Evolutionary conservation across 306 rosid species (phyloP).

Genomic region (Corylus avellana): DNA sequence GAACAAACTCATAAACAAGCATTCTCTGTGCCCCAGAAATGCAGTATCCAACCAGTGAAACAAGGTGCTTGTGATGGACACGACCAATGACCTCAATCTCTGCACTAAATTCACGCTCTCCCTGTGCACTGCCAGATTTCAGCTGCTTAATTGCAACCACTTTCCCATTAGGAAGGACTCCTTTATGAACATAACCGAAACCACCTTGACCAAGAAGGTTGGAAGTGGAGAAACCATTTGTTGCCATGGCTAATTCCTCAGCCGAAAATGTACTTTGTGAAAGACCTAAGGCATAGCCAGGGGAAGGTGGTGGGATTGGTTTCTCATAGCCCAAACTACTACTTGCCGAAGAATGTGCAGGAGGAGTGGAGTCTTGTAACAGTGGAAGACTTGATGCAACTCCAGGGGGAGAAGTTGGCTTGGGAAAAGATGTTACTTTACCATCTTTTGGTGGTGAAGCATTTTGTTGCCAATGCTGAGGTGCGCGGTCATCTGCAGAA

Average conservation of each 20-base stretch:
- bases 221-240: constrained; percentile 46
- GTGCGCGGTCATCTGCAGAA: constrained; percentile 40
- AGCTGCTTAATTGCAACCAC: constrained; percentile 62
- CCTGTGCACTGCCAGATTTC: constrained; percentile 58
- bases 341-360: constrained; percentile 14
- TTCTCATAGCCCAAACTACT: constrained; percentile 40
- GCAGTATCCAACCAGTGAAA: constrained; percentile 64
- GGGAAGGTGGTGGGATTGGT: constrained; percentile 26
- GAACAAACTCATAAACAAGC: constrained; percentile 65
- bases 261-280: constrained; percentile 50
- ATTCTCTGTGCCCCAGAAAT: constrained; percentile 45
- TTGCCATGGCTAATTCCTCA: constrained; percentile 52
- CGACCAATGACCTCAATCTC: constrained; percentile 69
- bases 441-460: constrained; percentile 25
- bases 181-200: constrained; percentile 66
- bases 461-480: constrained; percentile 31
- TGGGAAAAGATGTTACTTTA: constrained; percentile 19
- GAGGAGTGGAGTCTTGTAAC: constrained; percentile 7
- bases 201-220: constrained; percentile 75
- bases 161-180: constrained; percentile 64
- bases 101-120: constrained; percentile 69
- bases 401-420: constrained; percentile 22
- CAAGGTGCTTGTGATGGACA: constrained; percentile 70
- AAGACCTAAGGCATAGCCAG: constrained; percentile 33
- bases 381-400: constrained; percentile 7